Evolutionary conservation across 192 early-diverging fungal species (phyloP), one percentile per base, ranked within the genome.

Genomic region (Dissophora ornata): DNA sequence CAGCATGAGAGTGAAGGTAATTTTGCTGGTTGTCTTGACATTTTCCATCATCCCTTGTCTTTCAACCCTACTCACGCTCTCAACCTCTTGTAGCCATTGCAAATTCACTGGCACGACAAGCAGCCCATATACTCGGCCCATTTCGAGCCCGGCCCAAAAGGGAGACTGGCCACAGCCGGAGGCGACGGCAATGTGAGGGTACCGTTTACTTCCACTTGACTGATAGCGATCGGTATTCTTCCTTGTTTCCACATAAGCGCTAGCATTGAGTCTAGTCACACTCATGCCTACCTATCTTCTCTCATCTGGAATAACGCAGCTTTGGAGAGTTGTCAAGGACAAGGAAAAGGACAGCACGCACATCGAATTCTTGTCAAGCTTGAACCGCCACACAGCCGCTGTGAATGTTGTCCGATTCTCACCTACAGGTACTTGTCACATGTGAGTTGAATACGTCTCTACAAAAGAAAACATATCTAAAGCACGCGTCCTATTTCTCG

Each of bases 31-130:
- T 49, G 10, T n/a, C n/a, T n/a, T n/a, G n/a, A n/a, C n/a, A n/a
- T n/a, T n/a, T n/a, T n/a, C n/a, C n/a, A n/a, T n/a, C n/a, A n/a
- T n/a, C n/a, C n/a, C n/a, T n/a, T n/a, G n/a, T n/a, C n/a, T n/a
- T n/a, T n/a, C n/a, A n/a, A n/a, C n/a, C 45, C 29, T 33, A 13
- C 44, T 15, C 29, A 13, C 29, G 2, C 13, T 62, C n/a, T 22
- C 13, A 4, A 12, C 49, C 26, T 60, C 0, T 48, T 11, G 2
- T 87, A 79, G 92, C 86, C 80, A 82, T 81, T 95, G 15, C 91
- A 96, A 81, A 95, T 98, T 79, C 90, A 93, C 67, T 97, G 97
- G 97, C 97, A 98, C 71, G 97, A 93, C 64, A 90, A 89, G 61
- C 83, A 90, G 67, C 91, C 96, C 12, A 88, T 98, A 53, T 95